Evolutionary conservation across 2,329 filamentous ascomycete genomes (phyloP).

Genomic region (Diplodia mutila): DNA sequence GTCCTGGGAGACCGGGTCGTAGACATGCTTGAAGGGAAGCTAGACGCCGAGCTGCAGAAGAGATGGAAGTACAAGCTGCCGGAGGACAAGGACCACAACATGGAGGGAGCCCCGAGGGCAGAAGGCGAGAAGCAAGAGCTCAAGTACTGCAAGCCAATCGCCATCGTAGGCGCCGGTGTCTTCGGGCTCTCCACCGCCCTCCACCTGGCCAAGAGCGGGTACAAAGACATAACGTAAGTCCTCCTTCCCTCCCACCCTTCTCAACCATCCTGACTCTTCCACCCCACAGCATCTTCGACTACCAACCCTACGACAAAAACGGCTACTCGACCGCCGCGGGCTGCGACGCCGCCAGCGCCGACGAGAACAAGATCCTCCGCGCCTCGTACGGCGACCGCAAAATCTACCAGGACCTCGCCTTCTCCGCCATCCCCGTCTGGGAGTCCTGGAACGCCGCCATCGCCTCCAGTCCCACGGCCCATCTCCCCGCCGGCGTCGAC

Average conservation of each 20-base stretch:
- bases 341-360: slow-evolving; percentile 26
- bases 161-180: slow-evolving; percentile 42
- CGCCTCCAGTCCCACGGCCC: no score
- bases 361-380: slow-evolving; percentile 61
- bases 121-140: slow-evolving; percentile 23
- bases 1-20: slow-evolving; percentile 60
- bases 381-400: slow-evolving; percentile 59
- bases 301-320: slow-evolving; percentile 24
- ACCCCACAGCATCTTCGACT: slow-evolving; percentile 8
- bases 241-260: not conserved
- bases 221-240: slow-evolving; percentile 25
- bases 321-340: slow-evolving; percentile 13
- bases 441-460: slow-evolving; percentile 23
- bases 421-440: slow-evolving; percentile 23
- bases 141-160: slow-evolving; percentile 21
- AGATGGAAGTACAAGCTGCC: slow-evolving; percentile 24
- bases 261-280: not conserved
- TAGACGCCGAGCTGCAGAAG: slow-evolving; percentile 9
- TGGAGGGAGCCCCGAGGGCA: slow-evolving; percentile 23
- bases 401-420: slow-evolving; percentile 26
- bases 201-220: slow-evolving; percentile 42
- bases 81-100: slow-evolving; percentile 16
- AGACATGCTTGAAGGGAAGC: slow-evolving; percentile 37
- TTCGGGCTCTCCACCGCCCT: slow-evolving; percentile 46
- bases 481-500: slow-evolving; percentile 5